phyloP scores from a whole-genome alignment of 768 basidiomycete genomes.

The Phylloporus arenicola region DNA sequence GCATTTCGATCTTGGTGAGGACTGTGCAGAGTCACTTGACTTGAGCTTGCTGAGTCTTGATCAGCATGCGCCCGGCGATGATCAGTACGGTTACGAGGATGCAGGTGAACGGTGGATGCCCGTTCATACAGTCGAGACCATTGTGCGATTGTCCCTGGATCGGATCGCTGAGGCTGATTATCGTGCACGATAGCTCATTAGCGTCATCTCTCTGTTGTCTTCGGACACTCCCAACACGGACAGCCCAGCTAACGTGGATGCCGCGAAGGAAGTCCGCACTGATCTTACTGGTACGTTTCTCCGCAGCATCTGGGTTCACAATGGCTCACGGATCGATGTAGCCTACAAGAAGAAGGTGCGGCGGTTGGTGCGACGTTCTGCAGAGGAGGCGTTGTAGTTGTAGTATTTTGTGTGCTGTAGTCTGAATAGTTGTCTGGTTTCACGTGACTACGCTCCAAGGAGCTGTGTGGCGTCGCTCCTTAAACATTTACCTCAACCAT shows the following conservation, averaged over 20 bases:
- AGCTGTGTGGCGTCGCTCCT: neutral
- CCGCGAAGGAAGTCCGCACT: slow-evolving; percentile 80
- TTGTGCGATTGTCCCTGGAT: slow-evolving; percentile 47
- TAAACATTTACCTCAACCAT: slow-evolving; percentile 7
- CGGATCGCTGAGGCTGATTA: neutral
- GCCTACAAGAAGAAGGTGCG: slow-evolving; percentile 97
- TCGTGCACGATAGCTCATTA: slow-evolving; percentile 64
- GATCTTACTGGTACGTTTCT: slow-evolving; percentile 49
- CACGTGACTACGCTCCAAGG: slow-evolving; percentile 18
- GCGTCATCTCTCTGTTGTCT: slow-evolving; percentile 92
- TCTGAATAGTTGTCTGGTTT: slow-evolving; percentile 5
- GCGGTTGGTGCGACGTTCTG: slow-evolving; percentile 76
- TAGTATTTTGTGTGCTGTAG: slow-evolving; percentile 13
- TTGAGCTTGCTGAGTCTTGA: slow-evolving; percentile 2
- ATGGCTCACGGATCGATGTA: slow-evolving; percentile 28
- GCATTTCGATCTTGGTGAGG: slow-evolving; percentile 88
- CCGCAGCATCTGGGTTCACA: neutral
- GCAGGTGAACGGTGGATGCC: slow-evolving; percentile 97
- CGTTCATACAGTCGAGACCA: slow-evolving; percentile 94
- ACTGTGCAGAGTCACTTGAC: neutral
- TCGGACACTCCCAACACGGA: slow-evolving; percentile 87
- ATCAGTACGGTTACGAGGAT: slow-evolving; percentile 96
- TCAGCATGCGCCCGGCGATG: slow-evolving; percentile 92
- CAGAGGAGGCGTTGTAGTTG: slow-evolving; percentile 85
- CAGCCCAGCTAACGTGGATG: slow-evolving; percentile 95